Evolutionary conservation across 2,329 filamentous ascomycete species (phyloP).

Genomic region (Neurospora sp.): DNA sequence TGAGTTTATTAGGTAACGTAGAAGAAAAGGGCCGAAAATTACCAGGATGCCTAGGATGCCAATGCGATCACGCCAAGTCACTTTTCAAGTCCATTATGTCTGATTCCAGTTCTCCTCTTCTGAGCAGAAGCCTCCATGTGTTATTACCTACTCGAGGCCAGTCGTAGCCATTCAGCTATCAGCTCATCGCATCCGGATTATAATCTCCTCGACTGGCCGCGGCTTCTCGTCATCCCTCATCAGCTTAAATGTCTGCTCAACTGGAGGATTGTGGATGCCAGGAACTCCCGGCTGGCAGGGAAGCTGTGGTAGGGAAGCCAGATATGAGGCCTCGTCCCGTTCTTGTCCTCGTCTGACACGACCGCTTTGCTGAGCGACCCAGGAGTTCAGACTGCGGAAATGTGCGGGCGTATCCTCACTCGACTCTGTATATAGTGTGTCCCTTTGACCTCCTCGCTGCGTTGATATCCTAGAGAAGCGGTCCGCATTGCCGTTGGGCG

Average conservation of each 20-base stretch:
- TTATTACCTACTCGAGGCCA: neutral
- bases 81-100: neutral
- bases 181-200: neutral
- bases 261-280: constrained; percentile 27
- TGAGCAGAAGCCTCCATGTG: neutral
- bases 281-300: constrained; percentile 25
- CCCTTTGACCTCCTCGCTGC: constrained; percentile 25
- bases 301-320: constrained; percentile 26
- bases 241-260: constrained; percentile 36
- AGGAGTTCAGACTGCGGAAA: constrained; percentile 50
- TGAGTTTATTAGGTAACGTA: neutral
- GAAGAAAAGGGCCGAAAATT: neutral
- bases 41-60: neutral
- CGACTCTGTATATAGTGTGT: constrained; percentile 42
- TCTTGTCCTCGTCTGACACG: constrained; percentile 39
- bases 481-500: constrained; percentile 5
- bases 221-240: constrained; percentile 40
- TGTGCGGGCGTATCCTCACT: constrained; percentile 44
- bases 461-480: constrained; percentile 28
- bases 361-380: constrained; percentile 55
- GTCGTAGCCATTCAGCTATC: neutral
- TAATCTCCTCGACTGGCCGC: constrained; percentile 26
- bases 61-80: neutral
- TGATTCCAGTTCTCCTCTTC: neutral
- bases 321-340: constrained; percentile 22